Conservation (phyloP, 495 filamentous ascomycete genomes). For the Acidomyces sp. region DNA sequence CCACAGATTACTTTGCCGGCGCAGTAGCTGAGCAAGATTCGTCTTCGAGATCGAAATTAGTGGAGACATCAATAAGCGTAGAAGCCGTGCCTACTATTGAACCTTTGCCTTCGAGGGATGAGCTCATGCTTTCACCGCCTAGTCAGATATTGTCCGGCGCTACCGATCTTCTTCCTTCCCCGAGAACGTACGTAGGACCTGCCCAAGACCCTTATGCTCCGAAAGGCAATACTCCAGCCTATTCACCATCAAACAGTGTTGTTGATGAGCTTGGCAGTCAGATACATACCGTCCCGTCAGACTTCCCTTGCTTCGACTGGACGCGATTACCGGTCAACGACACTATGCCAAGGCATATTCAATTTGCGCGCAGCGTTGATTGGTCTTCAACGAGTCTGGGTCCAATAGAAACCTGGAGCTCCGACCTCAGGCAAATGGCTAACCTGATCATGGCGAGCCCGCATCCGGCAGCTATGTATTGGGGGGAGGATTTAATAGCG, state of each 20-base stretch:
- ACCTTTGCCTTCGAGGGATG: not conserved
- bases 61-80: not conserved
- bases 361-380: slow-evolving; percentile 50
- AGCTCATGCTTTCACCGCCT: not conserved
- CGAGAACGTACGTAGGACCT: slow-evolving; percentile 12
- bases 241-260: slow-evolving; percentile 22
- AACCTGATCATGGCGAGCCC: slow-evolving; percentile 57
- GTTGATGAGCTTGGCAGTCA: slow-evolving; percentile 23
- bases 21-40: no score
- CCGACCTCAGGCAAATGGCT: slow-evolving; percentile 51
- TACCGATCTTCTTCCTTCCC: slow-evolving; percentile 14
- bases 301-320: slow-evolving; percentile 49
- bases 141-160: slow-evolving; percentile 3
- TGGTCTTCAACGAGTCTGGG: slow-evolving; percentile 53
- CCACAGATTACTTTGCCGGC: slow-evolving; percentile 37
- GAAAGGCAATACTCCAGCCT: slow-evolving; percentile 25
- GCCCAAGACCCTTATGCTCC: not conserved
- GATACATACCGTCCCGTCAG: slow-evolving; percentile 8
- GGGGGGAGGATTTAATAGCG: slow-evolving; percentile 49
- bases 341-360: slow-evolving; percentile 47
- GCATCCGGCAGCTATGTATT: slow-evolving; percentile 61
- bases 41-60: not conserved
- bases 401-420: slow-evolving; percentile 49
- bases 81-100: slow-evolving; percentile 14
- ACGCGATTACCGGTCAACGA: slow-evolving; percentile 46